Evolutionary conservation across 2,329 filamentous ascomycete genomes (phyloP).

Genomic region (Periconia digitata): DNA sequence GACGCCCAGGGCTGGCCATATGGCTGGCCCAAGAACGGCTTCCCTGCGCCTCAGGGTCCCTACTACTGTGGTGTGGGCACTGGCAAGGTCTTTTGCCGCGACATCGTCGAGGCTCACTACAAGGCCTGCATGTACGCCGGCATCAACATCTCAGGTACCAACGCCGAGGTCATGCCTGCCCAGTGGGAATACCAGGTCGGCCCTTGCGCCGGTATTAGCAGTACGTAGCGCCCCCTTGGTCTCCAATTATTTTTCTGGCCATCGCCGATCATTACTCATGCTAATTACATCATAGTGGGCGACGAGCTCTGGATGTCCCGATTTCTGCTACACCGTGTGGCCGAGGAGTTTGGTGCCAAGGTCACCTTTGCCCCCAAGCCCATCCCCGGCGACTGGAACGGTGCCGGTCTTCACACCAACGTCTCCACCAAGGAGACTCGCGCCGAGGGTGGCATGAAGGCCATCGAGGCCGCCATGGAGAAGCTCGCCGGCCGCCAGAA

Average conservation of each 20-base stretch:
- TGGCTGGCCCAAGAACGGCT: conserved; percentile 86
- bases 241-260: too few relatives aligned
- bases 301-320: conserved; percentile 95
- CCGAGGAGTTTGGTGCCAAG: conserved; percentile 95
- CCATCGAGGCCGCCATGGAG: conserved; percentile 77
- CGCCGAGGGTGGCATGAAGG: conserved; percentile 89
- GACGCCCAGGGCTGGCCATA: conserved; percentile 85
- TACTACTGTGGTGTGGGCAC: conserved; percentile 99
- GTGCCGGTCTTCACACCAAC: conserved; percentile 90
- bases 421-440: conserved; percentile 91
- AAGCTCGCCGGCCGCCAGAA: conserved; percentile 53
- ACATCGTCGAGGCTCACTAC: conserved; percentile 95
- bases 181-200: conserved; percentile 99
- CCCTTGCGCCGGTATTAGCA: conserved; percentile 81
- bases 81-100: conserved; percentile 95
- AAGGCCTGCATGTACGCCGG: conserved; percentile 86
- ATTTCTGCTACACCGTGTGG: conserved; percentile 85
- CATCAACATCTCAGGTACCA: conserved; percentile 95
- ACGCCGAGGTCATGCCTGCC: conserved; percentile 97
- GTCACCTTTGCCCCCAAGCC: conserved; percentile 96
- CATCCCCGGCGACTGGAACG: conserved; percentile 95
- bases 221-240: conserved; percentile 55
- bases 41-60: conserved; percentile 87
- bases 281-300: conserved; percentile 63
- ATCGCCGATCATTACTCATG: conserved; percentile 2